Conservation (phyloP, 1,139 yeast genomes). For the Candida dubliniensis region DNA sequence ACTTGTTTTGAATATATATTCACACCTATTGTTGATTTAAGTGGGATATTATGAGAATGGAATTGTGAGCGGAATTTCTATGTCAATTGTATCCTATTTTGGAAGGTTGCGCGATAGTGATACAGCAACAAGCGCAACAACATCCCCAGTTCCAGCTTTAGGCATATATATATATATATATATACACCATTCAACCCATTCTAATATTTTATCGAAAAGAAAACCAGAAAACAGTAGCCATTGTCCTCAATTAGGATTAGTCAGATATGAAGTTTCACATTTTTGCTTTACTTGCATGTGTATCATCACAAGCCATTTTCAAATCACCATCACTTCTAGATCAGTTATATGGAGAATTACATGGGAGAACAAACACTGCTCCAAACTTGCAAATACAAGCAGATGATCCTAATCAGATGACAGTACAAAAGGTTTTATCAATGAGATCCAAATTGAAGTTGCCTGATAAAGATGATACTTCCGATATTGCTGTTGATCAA, state of each 20-base stretch:
- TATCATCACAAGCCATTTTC: neutral
- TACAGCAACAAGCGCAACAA: too few species aligned
- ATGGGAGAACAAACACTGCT: neutral
- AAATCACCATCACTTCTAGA: conserved; percentile 9
- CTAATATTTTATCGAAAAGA: neutral
- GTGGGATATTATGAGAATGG: neutral
- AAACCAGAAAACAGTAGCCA: neutral
- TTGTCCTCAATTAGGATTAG: neutral
- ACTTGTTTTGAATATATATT: neutral
- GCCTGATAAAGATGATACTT: conserved; percentile 40
- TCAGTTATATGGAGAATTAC: conserved; percentile 15
- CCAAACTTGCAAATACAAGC: neutral
- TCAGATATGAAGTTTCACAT: neutral
- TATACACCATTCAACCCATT: neutral
- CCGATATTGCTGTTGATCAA: conserved; percentile 26
- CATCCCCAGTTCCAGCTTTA: neutral
- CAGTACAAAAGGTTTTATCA: neutral
- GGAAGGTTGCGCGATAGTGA: neutral
- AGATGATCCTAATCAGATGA: neutral
- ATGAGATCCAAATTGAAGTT: conserved; percentile 24
- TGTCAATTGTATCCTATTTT: neutral
- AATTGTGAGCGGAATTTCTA: neutral
- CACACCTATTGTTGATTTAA: neutral
- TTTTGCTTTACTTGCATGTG: neutral
- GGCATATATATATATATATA: neutral